Percentiles rank a stretch among this genome's conserved stretches.
Conservation (phyloP, 148 eudicot species). For the Bassia scoparia region DNA sequence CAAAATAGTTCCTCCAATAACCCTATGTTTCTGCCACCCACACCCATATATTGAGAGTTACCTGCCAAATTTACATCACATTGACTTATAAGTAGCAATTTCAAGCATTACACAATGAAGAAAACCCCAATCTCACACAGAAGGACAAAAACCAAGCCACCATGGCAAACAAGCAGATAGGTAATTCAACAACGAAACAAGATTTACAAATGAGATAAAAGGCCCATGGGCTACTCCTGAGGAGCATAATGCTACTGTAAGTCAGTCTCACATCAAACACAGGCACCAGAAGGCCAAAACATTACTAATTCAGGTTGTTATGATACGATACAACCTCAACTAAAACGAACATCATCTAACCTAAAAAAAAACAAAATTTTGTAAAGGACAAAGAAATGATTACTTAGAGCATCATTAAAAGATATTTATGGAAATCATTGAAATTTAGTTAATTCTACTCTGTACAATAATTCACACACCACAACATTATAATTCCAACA, state of each 20-base stretch:
- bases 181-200: background rate
- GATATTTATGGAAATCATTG: background rate
- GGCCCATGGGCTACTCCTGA: background rate
- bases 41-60: conserved; percentile 98
- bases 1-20: conserved; percentile 98
- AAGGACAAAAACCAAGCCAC: background rate
- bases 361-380: background rate
- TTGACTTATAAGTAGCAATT: background rate
- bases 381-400: background rate
- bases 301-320: background rate
- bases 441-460: background rate
- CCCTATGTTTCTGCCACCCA: conserved; percentile 93
- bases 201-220: too few relatives aligned
- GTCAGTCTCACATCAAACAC: background rate
- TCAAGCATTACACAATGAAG: background rate
- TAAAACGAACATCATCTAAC: background rate
- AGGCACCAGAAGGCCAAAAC: background rate
- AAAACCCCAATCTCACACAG: background rate
- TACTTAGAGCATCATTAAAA: background rate
- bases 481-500: too few relatives aligned
- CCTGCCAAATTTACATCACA: conserved; percentile 34
- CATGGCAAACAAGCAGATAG: background rate
- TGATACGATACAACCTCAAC: background rate
- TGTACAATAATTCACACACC: too few relatives aligned
- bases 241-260: background rate